phyloP scores from a whole-genome alignment of 495 filamentous ascomycete genomes.

The Penicillium psychrofluorescens region DNA sequence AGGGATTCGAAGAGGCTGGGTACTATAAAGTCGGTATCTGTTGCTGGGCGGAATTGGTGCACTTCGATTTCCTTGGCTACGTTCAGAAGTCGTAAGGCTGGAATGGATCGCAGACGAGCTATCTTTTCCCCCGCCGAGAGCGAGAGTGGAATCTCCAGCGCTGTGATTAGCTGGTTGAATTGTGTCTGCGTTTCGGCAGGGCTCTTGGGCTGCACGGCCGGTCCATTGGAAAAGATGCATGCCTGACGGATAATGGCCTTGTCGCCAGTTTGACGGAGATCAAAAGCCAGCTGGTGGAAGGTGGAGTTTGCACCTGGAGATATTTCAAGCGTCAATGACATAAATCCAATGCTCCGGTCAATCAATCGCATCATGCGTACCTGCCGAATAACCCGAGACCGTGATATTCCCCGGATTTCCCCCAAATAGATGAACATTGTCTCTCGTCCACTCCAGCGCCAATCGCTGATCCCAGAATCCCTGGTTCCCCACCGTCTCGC shows the following conservation, averaged over 20 bases:
- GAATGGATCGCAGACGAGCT: conserved; percentile 31
- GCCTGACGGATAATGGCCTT: conserved; percentile 36
- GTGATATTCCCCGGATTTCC: conserved; percentile 58
- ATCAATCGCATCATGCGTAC: conserved; percentile 8
- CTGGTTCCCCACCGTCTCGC: conserved; percentile 47
- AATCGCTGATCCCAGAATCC: conserved; percentile 64
- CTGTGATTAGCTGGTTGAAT: conserved; percentile 46
- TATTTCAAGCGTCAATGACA: neutral
- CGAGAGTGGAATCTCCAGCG: conserved; percentile 35
- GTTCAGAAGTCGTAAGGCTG: conserved; percentile 30
- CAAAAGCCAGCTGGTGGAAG: conserved; percentile 51
- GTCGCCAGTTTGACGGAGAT: conserved; percentile 36
- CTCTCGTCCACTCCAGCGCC: conserved; percentile 56
- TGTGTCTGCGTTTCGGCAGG: conserved; percentile 40
- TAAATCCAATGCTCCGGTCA: no score
- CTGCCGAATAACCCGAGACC: conserved; percentile 57
- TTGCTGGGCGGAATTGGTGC: conserved; percentile 49
- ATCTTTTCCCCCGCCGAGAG: conserved; percentile 38
- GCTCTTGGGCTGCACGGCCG: conserved; percentile 46
- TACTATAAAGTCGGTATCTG: conserved; percentile 42
- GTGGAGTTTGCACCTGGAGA: conserved; percentile 54
- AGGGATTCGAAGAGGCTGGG: conserved; percentile 37
- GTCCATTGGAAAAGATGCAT: conserved; percentile 51
- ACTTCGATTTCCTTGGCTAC: conserved; percentile 28
- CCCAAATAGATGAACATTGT: conserved; percentile 53